phyloP scores from a whole-genome alignment of 768 basidiomycete genomes.

The Daedaleopsis sinensis region DNA sequence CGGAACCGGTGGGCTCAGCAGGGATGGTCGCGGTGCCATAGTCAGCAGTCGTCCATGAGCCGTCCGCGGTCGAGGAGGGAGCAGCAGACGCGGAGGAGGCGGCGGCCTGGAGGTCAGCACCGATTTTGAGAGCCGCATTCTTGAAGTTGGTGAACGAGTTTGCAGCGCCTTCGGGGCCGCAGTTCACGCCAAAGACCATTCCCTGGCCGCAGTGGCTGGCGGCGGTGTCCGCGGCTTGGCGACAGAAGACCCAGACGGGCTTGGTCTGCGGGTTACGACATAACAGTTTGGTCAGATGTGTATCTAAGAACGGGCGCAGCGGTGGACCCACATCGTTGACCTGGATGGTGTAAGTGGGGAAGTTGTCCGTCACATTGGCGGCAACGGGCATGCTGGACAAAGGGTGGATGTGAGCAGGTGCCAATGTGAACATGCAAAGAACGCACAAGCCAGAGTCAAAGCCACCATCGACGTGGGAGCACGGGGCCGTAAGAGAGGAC shows the following conservation, averaged over 20 bases:
- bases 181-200: constrained; percentile 73
- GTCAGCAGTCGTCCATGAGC: constrained; percentile 41
- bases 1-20: constrained; percentile 43
- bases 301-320: neutral
- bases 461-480: constrained; percentile 52
- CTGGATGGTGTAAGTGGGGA: constrained; percentile 52
- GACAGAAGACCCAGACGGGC: constrained; percentile 64
- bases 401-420: neutral
- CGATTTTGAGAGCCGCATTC: constrained; percentile 55
- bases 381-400: constrained; percentile 50
- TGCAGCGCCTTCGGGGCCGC: constrained; percentile 51
- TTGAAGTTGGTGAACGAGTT: constrained; percentile 69
- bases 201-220: constrained; percentile 61
- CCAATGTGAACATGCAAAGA: constrained; percentile 7
- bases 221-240: constrained; percentile 52
- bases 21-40: constrained; percentile 56
- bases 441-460: constrained; percentile 62
- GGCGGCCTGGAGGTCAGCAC: constrained; percentile 49
- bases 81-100: constrained; percentile 41
- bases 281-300: neutral
- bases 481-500: constrained; percentile 47
- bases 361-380: constrained; percentile 48
- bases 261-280: constrained; percentile 41
- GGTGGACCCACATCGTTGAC: constrained; percentile 38
- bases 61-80: constrained; percentile 30